These are phyloP conservation scores for Liriodendron chinense DNA, from an alignment of 164 flowering plant species.

Conservation along the genomic window DNA sequence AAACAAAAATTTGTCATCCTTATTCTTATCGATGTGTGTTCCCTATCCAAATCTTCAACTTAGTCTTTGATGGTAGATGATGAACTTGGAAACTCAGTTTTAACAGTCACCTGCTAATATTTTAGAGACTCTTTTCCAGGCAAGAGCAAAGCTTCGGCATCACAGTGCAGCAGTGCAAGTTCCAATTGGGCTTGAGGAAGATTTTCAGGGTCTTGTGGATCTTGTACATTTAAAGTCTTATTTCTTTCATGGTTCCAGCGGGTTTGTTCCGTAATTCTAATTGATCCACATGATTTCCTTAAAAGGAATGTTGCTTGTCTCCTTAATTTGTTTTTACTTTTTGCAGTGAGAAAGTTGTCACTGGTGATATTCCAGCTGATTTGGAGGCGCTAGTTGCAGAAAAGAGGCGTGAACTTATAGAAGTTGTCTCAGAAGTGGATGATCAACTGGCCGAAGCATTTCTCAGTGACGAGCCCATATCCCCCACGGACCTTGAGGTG, in stretches of 20 bases:
- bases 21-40: too few relatives aligned
- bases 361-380: constrained; percentile 68
- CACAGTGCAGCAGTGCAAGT: constrained; percentile 99
- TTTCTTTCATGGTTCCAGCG: constrained; percentile 84
- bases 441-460: constrained; percentile 89
- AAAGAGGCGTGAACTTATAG: constrained; percentile 89
- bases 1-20: too few relatives aligned
- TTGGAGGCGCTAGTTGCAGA: constrained; percentile 69
- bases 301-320: neutral
- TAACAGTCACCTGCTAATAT: neutral
- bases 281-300: neutral
- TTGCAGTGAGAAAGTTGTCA: constrained; percentile 72
- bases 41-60: too few relatives aligned
- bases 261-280: constrained; percentile 47
- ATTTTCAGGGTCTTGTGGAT: constrained; percentile 91
- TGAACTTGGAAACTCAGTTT: too few relatives aligned
- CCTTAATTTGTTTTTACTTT: constrained; percentile 2
- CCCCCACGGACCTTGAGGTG: constrained; percentile 83
- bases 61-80: too few relatives aligned
- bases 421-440: constrained; percentile 93
- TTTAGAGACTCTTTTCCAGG: constrained; percentile 33
- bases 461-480: constrained; percentile 86
- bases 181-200: constrained; percentile 96
- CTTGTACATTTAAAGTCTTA: constrained; percentile 84
- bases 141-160: constrained; percentile 92